Base-by-base conservation (phyloP, 805 yeast species). In the Suhomyces emberorum region DNA sequence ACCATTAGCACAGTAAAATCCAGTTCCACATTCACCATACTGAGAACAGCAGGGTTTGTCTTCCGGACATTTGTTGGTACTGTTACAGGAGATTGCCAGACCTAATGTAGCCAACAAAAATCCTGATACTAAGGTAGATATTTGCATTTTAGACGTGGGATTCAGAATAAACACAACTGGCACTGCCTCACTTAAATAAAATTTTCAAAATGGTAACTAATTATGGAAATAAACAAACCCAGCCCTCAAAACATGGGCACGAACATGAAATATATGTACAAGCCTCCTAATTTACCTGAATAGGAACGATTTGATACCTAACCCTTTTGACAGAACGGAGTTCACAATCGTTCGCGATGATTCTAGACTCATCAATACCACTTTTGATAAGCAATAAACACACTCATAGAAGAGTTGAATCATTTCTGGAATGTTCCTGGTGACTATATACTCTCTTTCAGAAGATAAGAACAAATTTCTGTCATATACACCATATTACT, bases 1-100 rank as follows among this genome's bases (percentile, higher is more conserved):
- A 22, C 95, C 91, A 41, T 91, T 93, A 34, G 88, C 69, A 69
- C 97, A 89, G 61, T 71, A 73, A 12, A 71, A 58, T 15, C 95
- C 95, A 15, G 80, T 74, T 49, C 95, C 95, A 67, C 95, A 86
- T 22, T 61, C 68, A 33, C 96, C 96, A 48, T 74, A 81, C 47
- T 79, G 81, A 9, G 86, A 77, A 59, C 97, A 88, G 61, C 97
- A 88, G 38, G 97, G 97, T n/a, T 55, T 47, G 29, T 69, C 72
- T 52, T 82, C 77, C 2, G 97, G 96, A 64, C 97, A 88, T 4
- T 68, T 49, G 12, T 51, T 42, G 9, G 77, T 66, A 7, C 72
- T 60, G 43, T 72, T 74, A 63, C 95, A 88, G 11, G 42, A 36
- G 28, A 47, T 45, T 9, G 46, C 31, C 38, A 29, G 38, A 21